Percentiles rank a stretch among this genome's conserved stretches.
These are phyloP conservation scores for Amniculicola lignicola DNA, from an alignment of 495 filamentous ascomycete genomes.

Conservation along the genomic window DNA sequence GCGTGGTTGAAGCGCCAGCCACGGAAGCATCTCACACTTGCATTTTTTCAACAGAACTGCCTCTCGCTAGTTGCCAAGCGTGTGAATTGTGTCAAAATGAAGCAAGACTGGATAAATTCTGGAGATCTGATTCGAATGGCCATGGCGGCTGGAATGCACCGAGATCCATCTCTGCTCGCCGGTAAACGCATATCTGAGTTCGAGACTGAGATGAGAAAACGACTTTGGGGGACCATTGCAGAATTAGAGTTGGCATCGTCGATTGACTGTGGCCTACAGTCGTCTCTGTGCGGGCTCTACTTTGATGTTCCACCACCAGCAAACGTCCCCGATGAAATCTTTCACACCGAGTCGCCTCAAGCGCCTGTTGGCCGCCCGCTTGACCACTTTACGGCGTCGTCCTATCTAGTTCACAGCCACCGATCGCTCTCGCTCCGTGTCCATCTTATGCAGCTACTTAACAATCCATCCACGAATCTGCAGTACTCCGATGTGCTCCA, in stretches of 20 bases:
- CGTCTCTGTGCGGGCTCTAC: conserved; percentile 21
- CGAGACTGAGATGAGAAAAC: conserved; percentile 27
- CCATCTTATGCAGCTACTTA: conserved; percentile 24
- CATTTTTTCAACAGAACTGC: conserved; percentile 28
- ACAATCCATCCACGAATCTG: conserved; percentile 23
- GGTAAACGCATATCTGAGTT: conserved; percentile 17
- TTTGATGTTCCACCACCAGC: conserved; percentile 23
- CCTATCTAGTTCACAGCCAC: conserved; percentile 10
- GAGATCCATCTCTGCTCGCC: conserved; percentile 16
- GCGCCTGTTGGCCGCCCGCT: conserved; percentile 6
- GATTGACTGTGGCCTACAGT: conserved; percentile 22
- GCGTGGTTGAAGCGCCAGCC: conserved; percentile 42
- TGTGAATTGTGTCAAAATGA: conserved; percentile 29
- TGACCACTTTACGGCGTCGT: conserved; percentile 24
- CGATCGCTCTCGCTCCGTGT: conserved; percentile 20
- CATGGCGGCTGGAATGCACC: conserved; percentile 27
- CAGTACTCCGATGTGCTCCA: conserved; percentile 29
- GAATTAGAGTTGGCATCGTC: conserved; percentile 31
- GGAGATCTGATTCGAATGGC: conserved; percentile 26
- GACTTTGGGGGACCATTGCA: conserved; percentile 29
- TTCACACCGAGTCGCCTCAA: conserved; percentile 1
- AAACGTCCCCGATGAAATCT: conserved; percentile 22
- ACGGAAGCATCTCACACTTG: conserved; percentile 39
- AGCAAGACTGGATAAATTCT: conserved; percentile 30
- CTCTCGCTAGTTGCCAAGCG: conserved; percentile 28